phyloP scores from a whole-genome alignment of 2,329 filamentous ascomycete species.

The Paecilomyces fulvus region DNA sequence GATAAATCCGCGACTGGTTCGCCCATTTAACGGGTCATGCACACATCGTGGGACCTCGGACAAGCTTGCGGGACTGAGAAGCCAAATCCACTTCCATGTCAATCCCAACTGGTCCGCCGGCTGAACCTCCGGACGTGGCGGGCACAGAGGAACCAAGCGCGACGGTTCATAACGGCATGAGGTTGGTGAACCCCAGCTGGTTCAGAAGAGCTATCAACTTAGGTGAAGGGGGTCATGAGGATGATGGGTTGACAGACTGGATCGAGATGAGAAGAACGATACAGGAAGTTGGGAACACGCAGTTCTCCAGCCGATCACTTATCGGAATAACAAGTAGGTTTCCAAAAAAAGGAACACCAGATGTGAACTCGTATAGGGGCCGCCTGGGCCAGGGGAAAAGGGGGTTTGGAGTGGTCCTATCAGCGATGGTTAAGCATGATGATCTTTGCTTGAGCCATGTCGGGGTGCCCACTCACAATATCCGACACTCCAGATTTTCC shows the following conservation, averaged over 20 bases:
- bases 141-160: background rate
- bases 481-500: conserved; percentile 2
- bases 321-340: background rate
- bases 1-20: background rate
- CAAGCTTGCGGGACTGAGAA: background rate
- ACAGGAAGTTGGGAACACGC: background rate
- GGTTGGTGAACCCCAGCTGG: background rate
- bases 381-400: background rate
- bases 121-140: background rate
- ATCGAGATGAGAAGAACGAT: background rate
- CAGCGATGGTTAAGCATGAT: background rate
- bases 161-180: background rate
- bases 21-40: background rate
- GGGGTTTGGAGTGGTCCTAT: background rate
- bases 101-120: background rate
- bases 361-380: background rate
- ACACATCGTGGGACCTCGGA: background rate
- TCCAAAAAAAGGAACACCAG: background rate
- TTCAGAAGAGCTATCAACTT: background rate
- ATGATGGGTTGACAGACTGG: background rate
- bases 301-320: background rate
- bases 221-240: background rate
- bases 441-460: background rate
- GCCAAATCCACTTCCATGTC: background rate
- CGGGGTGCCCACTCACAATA: conserved; percentile 7